Conservation (phyloP, 2,329 filamentous ascomycete species). For the Apiospora marii region DNA sequence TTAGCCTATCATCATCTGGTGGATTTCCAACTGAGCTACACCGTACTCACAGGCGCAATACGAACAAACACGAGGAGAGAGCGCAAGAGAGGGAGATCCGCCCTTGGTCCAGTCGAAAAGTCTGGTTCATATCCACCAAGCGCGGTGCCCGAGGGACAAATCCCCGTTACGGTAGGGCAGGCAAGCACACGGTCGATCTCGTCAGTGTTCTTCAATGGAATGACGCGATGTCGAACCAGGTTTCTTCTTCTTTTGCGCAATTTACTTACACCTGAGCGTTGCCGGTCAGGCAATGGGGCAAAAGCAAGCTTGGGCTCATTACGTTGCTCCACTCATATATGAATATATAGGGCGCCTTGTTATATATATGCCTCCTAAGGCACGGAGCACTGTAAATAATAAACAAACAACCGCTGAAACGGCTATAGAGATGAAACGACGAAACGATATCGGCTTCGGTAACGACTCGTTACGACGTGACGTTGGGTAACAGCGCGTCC, state of each 20-base stretch:
- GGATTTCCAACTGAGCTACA: constrained; percentile 1
- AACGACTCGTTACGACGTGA: neutral
- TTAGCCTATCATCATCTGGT: neutral
- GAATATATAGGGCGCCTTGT: neutral
- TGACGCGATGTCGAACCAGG: constrained; percentile 3
- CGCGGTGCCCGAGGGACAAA: neutral
- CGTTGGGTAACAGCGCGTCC: neutral
- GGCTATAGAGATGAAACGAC: neutral
- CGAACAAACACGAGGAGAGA: neutral
- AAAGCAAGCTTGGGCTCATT: neutral
- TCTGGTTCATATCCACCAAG: neutral
- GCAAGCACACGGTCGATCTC: neutral
- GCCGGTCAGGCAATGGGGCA: neutral
- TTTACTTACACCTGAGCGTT: neutral
- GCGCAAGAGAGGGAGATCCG: too few species aligned
- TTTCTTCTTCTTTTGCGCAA: neutral
- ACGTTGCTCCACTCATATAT: neutral
- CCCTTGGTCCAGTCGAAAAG: neutral
- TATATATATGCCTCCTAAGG: too few species aligned
- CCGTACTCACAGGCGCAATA: neutral
- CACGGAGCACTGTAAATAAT: too few species aligned
- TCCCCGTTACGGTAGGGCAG: neutral
- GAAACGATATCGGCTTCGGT: neutral
- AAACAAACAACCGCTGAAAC: neutral
- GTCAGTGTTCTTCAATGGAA: neutral